Evolutionary conservation across 345 rosid genomes (phyloP), one percentile per base, ranked within the genome.

Genomic region (Fremontodendron californicum): DNA sequence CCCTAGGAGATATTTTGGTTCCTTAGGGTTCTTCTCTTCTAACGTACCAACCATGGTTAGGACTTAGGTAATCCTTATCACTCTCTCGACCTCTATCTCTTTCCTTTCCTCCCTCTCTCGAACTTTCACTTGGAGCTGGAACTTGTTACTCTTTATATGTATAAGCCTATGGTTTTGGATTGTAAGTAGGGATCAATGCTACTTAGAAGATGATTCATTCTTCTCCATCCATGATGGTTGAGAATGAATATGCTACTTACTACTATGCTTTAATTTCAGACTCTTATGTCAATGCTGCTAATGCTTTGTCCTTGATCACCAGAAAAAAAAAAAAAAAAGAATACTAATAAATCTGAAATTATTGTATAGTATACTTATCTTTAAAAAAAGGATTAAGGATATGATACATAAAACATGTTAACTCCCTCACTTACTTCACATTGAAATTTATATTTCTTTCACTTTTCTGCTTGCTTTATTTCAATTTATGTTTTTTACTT

Each of bases 41-140:
- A 74, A 82, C 84, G 60, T 85, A 81, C 80, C 94, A 82, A 87
- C 98, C 97, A 94, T 92, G 98, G 98, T 94, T 94, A 92, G 93
- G 97, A 87, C 93, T 81, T 87, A 83, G 94, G 91, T 86, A 83
- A 68, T 78, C 78, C 55, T 81, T 78, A 39, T 75, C 78, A 55
- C 82, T 54, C 48, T 82, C 79, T 57, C 66, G 29, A 27, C 8
- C 63, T 18, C 64, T 27, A 60, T 60, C n/a, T n/a, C 35, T 43
- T 58, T 10, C 65, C 65, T 60, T 60, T 27, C 18, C 39, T 29
- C 75, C 69, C 71, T 64, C 3, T 39, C 43, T 75, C 9, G 31
- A 75, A 68, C 71, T 71, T 73, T 65, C 66, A 57, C 73, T 31
- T 76, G 78, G 81, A 33, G 35, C 35, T 3, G 15, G 65, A 76